Conservation (phyloP, 148 eudicot species). For the Fagopyrum esculentum region DNA sequence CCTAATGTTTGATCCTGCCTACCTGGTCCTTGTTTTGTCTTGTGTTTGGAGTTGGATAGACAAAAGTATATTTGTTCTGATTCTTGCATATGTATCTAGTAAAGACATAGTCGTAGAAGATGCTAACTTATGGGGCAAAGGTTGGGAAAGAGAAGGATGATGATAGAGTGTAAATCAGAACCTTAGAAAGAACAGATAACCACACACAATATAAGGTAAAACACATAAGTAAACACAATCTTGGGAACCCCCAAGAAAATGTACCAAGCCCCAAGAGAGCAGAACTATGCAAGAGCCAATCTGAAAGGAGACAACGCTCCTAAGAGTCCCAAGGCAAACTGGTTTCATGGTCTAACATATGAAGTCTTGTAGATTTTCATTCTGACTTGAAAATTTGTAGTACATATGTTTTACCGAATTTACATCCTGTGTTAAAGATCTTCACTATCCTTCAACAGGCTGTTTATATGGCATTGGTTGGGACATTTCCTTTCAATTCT, state of each 20-base stretch:
- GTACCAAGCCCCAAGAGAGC: no score
- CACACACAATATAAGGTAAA: no score
- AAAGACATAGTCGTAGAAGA: not conserved
- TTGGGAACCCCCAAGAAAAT: no score
- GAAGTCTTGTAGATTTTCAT: not conserved
- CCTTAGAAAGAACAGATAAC: no score
- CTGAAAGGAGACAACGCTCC: no score
- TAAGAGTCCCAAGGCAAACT: no score
- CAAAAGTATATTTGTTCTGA: not conserved
- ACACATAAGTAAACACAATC: no score
- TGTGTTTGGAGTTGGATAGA: not conserved
- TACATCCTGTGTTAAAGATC: not conserved
- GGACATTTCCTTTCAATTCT: conserved; percentile 74
- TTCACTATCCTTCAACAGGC: conserved; percentile 30
- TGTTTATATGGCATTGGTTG: conserved; percentile 61
- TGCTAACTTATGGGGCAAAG: not conserved
- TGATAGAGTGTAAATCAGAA: no score
- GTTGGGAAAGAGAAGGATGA: not conserved
- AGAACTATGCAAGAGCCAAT: no score
- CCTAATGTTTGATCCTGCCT: not conserved
- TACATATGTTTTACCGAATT: not conserved
- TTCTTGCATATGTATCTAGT: not conserved
- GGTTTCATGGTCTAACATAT: not conserved
- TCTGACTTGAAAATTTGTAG: not conserved
- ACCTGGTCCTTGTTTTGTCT: not conserved